Percentiles rank a stretch among this genome's conserved stretches.
These are phyloP conservation scores for Curvularia eragrostidis DNA, from an alignment of 2,329 filamentous ascomycete genomes.

Conservation along the genomic window DNA sequence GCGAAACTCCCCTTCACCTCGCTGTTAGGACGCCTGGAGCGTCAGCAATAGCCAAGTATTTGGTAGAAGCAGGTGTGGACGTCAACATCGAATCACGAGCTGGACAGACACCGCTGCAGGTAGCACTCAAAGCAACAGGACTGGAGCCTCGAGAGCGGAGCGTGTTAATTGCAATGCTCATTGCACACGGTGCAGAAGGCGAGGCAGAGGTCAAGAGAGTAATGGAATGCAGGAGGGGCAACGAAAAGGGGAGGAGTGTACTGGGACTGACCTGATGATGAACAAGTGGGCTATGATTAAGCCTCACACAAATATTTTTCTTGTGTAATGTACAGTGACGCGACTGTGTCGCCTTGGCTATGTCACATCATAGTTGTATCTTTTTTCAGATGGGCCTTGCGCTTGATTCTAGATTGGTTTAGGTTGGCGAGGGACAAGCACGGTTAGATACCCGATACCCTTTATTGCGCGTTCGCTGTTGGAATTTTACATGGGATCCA, in stretches of 20 bases:
- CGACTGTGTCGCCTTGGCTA: background rate
- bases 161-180: slow-evolving; percentile 38
- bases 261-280: slow-evolving; percentile 24
- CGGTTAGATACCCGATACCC: background rate
- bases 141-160: slow-evolving; percentile 38
- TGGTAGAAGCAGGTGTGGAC: slow-evolving; percentile 42
- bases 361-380: background rate
- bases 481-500: background rate
- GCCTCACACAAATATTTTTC: background rate
- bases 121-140: slow-evolving; percentile 25
- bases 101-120: slow-evolving; percentile 33
- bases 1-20: slow-evolving; percentile 44
- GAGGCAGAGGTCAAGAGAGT: slow-evolving; percentile 21
- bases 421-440: background rate
- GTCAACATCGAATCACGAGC: slow-evolving; percentile 36
- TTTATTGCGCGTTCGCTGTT: background rate
- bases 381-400: background rate
- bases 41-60: slow-evolving; percentile 35
- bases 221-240: slow-evolving; percentile 23
- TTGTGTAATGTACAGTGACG: slow-evolving; percentile 1
- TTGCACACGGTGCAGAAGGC: slow-evolving; percentile 39
- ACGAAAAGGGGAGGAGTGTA: slow-evolving; percentile 32
- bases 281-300: background rate
- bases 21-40: slow-evolving; percentile 38
- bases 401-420: background rate